Base-by-base conservation (phyloP, 352 stramenopile species). In the Peronospora destructor region DNA sequence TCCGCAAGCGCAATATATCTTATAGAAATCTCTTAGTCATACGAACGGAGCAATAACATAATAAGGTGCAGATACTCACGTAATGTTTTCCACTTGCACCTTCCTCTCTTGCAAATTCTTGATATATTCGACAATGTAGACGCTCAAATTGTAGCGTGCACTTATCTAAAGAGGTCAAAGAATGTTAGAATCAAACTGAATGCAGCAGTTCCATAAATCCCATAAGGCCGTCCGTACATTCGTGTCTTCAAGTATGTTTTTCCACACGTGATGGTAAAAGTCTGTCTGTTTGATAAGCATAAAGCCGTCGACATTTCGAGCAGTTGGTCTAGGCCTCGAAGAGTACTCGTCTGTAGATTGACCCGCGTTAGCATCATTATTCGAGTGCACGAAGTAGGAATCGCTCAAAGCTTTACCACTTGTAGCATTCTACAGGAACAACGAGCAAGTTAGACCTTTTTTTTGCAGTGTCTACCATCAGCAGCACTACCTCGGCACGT, bases 101-200 rank as follows among this genome's bases (percentile, higher is more conserved):
- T 63, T 56, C 16, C 53, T 70, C 9, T 73, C 55, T 2, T 62
- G 66, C 21, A 91, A 61, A 51, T 73, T 73, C 46, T 74, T 75
- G 49, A 88, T 71, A 36, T 71, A 91, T 38, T 88, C 73, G 47
- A 68, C 57, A 4, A 91, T 52, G 30, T 87, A 88, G 23, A 72
- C 51, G 36, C 64, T 73, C 34, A 91, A 19, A 25, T 71, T 39
- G 28, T 63, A 70, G 12, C 28, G 58, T 40, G 49, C 68, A 17
- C 49, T 55, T 9, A 66, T 17, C 79, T 91, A 34, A 56, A 42
- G 32, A 69, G 28, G 30, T 40, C 1, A 26, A 40, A 0, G 36
- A 19, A 32, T 17, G 29, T 55, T 28, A 51, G 23, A 38, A 14
- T 17, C 21, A 13, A 28, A 44, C 4, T n/a, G n/a, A 49, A 35